Base-by-base conservation (phyloP, 2,329 filamentous ascomycete genomes). In the Immersiporthe knoxdaviesiana region DNA sequence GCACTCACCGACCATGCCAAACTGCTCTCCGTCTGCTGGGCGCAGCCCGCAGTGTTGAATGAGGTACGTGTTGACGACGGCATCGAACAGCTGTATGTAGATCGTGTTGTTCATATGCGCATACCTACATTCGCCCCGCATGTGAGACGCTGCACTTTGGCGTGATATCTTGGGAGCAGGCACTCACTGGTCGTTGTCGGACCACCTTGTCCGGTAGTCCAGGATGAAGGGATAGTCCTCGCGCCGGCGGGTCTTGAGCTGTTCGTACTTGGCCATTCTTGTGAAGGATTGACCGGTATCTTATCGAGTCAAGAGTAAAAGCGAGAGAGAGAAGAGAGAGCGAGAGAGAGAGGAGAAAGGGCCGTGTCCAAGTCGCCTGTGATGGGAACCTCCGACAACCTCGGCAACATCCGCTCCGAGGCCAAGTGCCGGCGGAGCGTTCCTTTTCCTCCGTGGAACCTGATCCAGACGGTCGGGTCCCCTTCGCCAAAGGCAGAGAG, bases 61-160 rank as follows among this genome's bases (percentile, higher is more conserved):
- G 24, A 98, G 87, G 79, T 96, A 98, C 63, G 91, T 87, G 79
- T 97, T 98, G 77, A 97, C 89, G 69, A 97, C 88, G 1, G 92
- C 94, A 82, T 98, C 95, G 79, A 97, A 96, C 68, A 97, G 85
- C 72, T 92, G 91, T 75, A 92, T 92, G 80, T 97, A 97, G 66
- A 96, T 86, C 54, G 90, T 92, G 77, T 97, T 97, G 82, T 97
- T 97, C 84, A 97, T 89, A 78, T 98, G 95, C 71, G 92, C 87
- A 79, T 96, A 97, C 94, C 71, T 39, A 59, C 50, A 21, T 18
- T 39, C n/a, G n/a, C 44, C 24, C 50, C 54, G 14, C 14, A 32
- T 56, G 58, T 27, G 18, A 60, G 37, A 16, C 27, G 14, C 47
- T 39, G n/a, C 27, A 14, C 37, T 47, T 44, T 44, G 6, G 6